These are phyloP conservation scores for Syncephalastrum contaminatum DNA, from an alignment of 371 early-diverging fungal species.

Conservation along the genomic window DNA sequence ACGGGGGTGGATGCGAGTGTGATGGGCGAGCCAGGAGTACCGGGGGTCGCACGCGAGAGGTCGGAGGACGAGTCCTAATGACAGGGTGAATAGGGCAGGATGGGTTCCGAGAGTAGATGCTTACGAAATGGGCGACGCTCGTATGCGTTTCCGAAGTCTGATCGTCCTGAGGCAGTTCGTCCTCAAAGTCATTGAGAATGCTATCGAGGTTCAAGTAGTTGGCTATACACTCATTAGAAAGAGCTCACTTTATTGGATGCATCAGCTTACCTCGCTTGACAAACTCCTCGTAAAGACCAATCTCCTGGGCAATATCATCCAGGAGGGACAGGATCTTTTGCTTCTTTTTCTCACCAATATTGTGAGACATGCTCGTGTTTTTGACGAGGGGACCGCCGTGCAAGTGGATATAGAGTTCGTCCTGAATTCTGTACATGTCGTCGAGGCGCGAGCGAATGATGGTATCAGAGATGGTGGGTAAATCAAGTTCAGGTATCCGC, in stretches of 20 bases:
- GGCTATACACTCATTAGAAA: slow-evolving; percentile 31
- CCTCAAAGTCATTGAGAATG: slow-evolving; percentile 54
- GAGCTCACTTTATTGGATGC: too few species aligned
- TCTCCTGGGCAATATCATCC: slow-evolving; percentile 63
- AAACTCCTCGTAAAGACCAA: slow-evolving; percentile 77
- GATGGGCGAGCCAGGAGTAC: slow-evolving; percentile 18
- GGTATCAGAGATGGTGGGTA: slow-evolving; percentile 62
- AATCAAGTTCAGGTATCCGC: slow-evolving; percentile 65
- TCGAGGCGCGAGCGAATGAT: slow-evolving; percentile 60
- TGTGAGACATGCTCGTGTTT: slow-evolving; percentile 19
- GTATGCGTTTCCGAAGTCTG: slow-evolving; percentile 44
- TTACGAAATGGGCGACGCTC: slow-evolving; percentile 36
- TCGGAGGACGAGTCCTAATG: slow-evolving; percentile 44
- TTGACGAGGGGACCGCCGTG: slow-evolving; percentile 33
- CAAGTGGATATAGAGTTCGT: slow-evolving; percentile 25
- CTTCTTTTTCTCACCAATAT: slow-evolving; percentile 45
- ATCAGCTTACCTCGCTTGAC: slow-evolving; percentile 59
- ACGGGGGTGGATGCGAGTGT: slow-evolving; percentile 16
- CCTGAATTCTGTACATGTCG: slow-evolving; percentile 48
- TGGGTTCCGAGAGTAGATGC: slow-evolving; percentile 2
- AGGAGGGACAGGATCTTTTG: slow-evolving; percentile 51
- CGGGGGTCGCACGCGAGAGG: slow-evolving; percentile 30
- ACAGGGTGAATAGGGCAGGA: background rate
- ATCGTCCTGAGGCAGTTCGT: slow-evolving; percentile 21
- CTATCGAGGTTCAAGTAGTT: slow-evolving; percentile 50